These are phyloP conservation scores for Cladosporium sp. DNA, from an alignment of 2,329 filamentous ascomycete genomes.

Conservation along the genomic window DNA sequence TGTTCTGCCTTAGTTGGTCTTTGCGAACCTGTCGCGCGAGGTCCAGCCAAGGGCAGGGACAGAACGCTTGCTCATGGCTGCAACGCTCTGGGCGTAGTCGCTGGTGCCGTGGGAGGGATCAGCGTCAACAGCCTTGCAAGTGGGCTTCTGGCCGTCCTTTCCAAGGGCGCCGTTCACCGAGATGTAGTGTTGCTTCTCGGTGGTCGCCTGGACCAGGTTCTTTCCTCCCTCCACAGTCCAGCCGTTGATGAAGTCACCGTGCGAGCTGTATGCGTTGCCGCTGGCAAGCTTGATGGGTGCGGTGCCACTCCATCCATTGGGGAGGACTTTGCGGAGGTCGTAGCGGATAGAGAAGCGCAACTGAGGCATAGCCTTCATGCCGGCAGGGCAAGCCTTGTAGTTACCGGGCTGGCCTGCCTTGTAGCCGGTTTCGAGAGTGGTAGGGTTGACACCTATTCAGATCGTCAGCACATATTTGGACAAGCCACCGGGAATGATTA, in stretches of 20 bases:
- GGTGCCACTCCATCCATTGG: slow-evolving; percentile 47
- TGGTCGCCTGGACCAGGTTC: slow-evolving; percentile 43
- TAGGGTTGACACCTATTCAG: not conserved
- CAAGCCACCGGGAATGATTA: not conserved
- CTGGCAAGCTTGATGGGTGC: slow-evolving; percentile 48
- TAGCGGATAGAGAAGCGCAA: slow-evolving; percentile 52
- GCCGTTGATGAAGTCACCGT: slow-evolving; percentile 52
- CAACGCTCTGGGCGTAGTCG: slow-evolving; percentile 43
- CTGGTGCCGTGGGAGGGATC: slow-evolving; percentile 45
- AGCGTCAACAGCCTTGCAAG: slow-evolving; percentile 42
- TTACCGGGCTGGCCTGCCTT: slow-evolving; percentile 33
- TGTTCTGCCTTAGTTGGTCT: not conserved
- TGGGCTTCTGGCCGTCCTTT: slow-evolving; percentile 33
- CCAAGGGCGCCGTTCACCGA: slow-evolving; percentile 40
- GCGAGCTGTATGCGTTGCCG: slow-evolving; percentile 44
- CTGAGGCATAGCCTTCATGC: slow-evolving; percentile 50
- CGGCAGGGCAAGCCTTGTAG: slow-evolving; percentile 43
- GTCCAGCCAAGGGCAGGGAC: slow-evolving; percentile 18
- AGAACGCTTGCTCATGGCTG: slow-evolving; percentile 25
- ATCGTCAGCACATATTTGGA: slow-evolving; percentile 25
- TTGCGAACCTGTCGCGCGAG: slow-evolving; percentile 16
- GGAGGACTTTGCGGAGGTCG: slow-evolving; percentile 46
- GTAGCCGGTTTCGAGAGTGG: slow-evolving; percentile 35
- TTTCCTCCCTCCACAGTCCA: slow-evolving; percentile 45
- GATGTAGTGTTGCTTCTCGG: slow-evolving; percentile 39